A percentile compares a stretch with the other conserved stretches of the same genome.
Conservation (phyloP, 2,329 filamentous ascomycete species). For the Calonectria hongkongensis region DNA sequence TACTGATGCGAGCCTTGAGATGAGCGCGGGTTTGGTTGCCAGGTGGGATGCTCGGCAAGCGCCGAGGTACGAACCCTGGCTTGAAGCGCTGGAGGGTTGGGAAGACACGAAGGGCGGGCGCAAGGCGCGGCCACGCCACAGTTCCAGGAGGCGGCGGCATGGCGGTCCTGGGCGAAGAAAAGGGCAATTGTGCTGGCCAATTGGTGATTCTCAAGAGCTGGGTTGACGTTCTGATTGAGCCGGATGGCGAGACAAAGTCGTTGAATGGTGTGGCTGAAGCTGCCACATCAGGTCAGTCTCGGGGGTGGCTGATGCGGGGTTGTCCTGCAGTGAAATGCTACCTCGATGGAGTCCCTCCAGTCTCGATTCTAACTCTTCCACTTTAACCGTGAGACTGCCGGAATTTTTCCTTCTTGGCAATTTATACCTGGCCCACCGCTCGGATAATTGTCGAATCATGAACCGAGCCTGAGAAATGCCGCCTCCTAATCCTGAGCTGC, state of each 20-base stretch:
- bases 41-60: constrained; percentile 11
- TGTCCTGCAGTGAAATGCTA: neutral
- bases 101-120: constrained; percentile 28
- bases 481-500: constrained; percentile 73
- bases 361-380: neutral
- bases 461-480: constrained; percentile 46
- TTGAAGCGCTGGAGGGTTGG: constrained; percentile 48
- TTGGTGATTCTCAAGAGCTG: constrained; percentile 2
- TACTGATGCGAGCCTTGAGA: neutral
- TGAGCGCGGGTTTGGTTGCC: constrained; percentile 12
- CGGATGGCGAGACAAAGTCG: neutral
- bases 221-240: constrained; percentile 3
- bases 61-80: constrained; percentile 45
- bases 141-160: neutral
- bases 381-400: neutral
- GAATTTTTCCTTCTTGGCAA: neutral
- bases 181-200: neutral
- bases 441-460: constrained; percentile 2
- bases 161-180: neutral
- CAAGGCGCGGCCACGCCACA: neutral
- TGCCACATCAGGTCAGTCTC: constrained; percentile 35
- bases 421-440: neutral
- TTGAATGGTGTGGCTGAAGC: constrained; percentile 47
- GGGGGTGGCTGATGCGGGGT: constrained; percentile 47
- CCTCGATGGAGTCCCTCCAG: neutral